phyloP scores from a whole-genome alignment of 2,329 filamentous ascomycete species.

The Neopestalotiopsis rosae region DNA sequence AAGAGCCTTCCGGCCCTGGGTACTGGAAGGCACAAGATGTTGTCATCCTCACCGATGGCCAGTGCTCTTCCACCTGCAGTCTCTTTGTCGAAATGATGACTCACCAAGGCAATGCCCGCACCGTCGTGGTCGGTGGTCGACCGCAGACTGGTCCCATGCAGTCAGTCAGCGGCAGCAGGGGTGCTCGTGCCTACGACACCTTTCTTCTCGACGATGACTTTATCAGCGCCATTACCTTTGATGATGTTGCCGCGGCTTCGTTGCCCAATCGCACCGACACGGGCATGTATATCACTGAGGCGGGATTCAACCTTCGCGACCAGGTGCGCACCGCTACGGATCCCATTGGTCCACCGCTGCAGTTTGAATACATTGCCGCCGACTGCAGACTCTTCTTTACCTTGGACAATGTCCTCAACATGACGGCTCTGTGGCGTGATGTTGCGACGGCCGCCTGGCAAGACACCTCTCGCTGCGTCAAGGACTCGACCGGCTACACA shows the following conservation, averaged over 20 bases:
- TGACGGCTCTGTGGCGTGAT: constrained; percentile 57
- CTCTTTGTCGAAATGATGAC: constrained; percentile 38
- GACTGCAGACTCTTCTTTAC: constrained; percentile 68
- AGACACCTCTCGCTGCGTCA: constrained; percentile 20
- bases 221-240: constrained; percentile 15
- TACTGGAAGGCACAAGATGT: constrained; percentile 3
- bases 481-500: constrained; percentile 23
- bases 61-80: constrained; percentile 37
- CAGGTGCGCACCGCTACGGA: constrained; percentile 26
- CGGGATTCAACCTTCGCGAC: constrained; percentile 32
- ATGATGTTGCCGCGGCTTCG: constrained; percentile 12
- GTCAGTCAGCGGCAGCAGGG: constrained; percentile 70
- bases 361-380: constrained; percentile 66
- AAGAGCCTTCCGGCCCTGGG: not conserved
- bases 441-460: constrained; percentile 37
- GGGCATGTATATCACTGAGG: constrained; percentile 24
- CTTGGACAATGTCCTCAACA: constrained; percentile 54
- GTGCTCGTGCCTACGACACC: constrained; percentile 41
- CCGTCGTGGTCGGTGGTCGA: constrained; percentile 53
- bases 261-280: constrained; percentile 24
- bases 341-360: constrained; percentile 45
- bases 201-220: constrained; percentile 25
- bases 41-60: constrained; percentile 31
- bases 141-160: constrained; percentile 58
- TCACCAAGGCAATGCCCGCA: constrained; percentile 38